Base-by-base conservation (phyloP, 345 rosid species). In the Syzygium aqueum region DNA sequence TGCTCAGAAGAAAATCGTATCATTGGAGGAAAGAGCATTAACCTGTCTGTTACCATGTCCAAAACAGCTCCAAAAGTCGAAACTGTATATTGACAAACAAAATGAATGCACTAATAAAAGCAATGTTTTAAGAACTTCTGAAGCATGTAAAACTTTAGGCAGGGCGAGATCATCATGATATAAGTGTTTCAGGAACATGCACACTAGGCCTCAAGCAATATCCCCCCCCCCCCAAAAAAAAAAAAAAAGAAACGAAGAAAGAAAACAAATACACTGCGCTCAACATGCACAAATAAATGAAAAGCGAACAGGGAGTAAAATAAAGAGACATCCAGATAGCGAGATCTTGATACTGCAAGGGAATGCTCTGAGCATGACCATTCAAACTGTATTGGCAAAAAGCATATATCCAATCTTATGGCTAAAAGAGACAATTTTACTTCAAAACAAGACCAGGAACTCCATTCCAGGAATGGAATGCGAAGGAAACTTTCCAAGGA, bases 41-140 rank as follows among this genome's bases (percentile, higher is more conserved):
- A 97, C 99, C 99, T 96, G 89, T 97, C 99, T 11, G 99, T 95
- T 86, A 97, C 95, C 98, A 97, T 97, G 91, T 97, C 99, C 89
- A 97, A 90, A 87, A 97, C 96, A 88, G 99, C 99, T 92, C 98
- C 99, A 91, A 97, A 95, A 33, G 99, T 97, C 37, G 99, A 97
- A 85, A 96, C 98, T 97, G 94, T 77, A 90, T 54, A 59, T 53
- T 37, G 63, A 52, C 28, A 80, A 17, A 33, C 46, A 73, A 19
- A 73, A 33, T 73, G 7, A 73, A 10, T 73, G 80, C 80, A 17
- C 46, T 9, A 85, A 33, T 23, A 85, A 54, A 53, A 49, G 25
- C 23, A 84, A 30, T 5, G 46, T n/a, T 52, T 50, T 22, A 84
- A 84, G 7, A 84, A 84, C 57, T 54, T 84, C 53, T 23, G 30